Evolutionary conservation across 805 yeast genomes (phyloP).

Genomic region (Limtongia smithiae): DNA sequence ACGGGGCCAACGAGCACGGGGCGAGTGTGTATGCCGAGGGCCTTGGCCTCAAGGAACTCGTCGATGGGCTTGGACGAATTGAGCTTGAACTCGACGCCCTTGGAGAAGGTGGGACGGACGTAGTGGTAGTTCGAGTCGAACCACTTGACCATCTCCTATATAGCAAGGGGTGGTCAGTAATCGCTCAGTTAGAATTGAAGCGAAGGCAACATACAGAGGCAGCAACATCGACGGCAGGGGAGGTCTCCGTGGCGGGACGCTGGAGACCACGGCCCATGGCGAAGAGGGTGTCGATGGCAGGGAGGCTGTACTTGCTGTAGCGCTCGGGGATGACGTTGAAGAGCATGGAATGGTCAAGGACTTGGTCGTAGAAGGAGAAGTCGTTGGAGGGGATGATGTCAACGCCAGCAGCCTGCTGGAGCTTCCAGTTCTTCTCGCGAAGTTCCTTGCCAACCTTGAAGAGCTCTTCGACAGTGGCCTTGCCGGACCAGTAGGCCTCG

Average conservation of each 20-base stretch:
- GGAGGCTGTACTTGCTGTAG: conserved; percentile 86
- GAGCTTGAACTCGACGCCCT: conserved; percentile 92
- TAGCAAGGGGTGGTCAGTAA: neutral
- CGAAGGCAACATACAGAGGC: conserved; percentile 54
- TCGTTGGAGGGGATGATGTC: conserved; percentile 96
- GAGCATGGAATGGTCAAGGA: conserved; percentile 83
- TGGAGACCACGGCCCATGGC: conserved; percentile 99
- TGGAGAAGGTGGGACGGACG: conserved; percentile 98
- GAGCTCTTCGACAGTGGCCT: conserved; percentile 80
- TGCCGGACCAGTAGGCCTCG: conserved; percentile 98
- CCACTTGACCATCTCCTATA: conserved; percentile 96
- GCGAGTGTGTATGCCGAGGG: conserved; percentile 91
- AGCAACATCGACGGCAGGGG: conserved; percentile 93
- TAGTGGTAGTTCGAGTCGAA: conserved; percentile 99
- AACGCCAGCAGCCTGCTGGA: conserved; percentile 95
- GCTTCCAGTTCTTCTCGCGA: conserved; percentile 95
- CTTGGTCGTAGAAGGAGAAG: conserved; percentile 97
- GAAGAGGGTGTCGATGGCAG: conserved; percentile 85
- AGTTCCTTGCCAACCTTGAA: conserved; percentile 90
- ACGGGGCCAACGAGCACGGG: conserved; percentile 97
- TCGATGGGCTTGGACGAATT: conserved; percentile 95
- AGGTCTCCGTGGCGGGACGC: conserved; percentile 84
- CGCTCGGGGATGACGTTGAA: conserved; percentile 97
- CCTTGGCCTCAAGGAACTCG: conserved; percentile 97
- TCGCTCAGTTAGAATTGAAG: neutral